phyloP scores from a whole-genome alignment of 2,329 filamentous ascomycete genomes.

The Trichoderma sp. region DNA sequence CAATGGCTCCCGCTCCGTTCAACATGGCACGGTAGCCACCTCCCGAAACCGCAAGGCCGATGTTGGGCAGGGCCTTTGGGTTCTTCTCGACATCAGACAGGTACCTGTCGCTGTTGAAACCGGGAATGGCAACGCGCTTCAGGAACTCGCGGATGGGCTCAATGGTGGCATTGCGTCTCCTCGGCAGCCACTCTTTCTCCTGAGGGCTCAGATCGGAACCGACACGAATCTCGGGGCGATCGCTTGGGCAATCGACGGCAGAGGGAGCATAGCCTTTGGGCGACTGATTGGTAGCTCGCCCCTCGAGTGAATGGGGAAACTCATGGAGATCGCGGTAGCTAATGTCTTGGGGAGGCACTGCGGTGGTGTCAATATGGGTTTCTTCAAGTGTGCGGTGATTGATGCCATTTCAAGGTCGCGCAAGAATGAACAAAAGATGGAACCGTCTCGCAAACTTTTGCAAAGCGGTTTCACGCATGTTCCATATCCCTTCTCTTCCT shows the following conservation, averaged over 20 bases:
- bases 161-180: conserved; percentile 72
- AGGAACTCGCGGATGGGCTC: conserved; percentile 76
- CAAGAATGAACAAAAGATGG: neutral
- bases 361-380: neutral
- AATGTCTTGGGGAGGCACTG: conserved; percentile 21
- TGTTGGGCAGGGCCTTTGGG: conserved; percentile 51
- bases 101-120: conserved; percentile 75
- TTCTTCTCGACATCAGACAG: conserved; percentile 50
- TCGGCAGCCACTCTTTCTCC: conserved; percentile 74
- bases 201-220: conserved; percentile 59
- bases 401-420: neutral
- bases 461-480: no score
- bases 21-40: conserved; percentile 86
- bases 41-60: conserved; percentile 77
- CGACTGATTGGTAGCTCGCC: conserved; percentile 39
- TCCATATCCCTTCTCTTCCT: neutral
- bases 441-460: no score
- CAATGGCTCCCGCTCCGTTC: conserved; percentile 77
- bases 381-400: neutral
- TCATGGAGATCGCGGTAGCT: conserved; percentile 28
- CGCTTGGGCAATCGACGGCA: conserved; percentile 67
- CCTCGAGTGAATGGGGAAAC: conserved; percentile 30
- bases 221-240: conserved; percentile 72
- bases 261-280: conserved; percentile 68
- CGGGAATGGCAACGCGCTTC: conserved; percentile 69